Percentiles rank a stretch among this genome's conserved stretches.
Evolutionary conservation across 2,329 filamentous ascomycete genomes (phyloP).

Genomic region (Fusarium sp.): DNA sequence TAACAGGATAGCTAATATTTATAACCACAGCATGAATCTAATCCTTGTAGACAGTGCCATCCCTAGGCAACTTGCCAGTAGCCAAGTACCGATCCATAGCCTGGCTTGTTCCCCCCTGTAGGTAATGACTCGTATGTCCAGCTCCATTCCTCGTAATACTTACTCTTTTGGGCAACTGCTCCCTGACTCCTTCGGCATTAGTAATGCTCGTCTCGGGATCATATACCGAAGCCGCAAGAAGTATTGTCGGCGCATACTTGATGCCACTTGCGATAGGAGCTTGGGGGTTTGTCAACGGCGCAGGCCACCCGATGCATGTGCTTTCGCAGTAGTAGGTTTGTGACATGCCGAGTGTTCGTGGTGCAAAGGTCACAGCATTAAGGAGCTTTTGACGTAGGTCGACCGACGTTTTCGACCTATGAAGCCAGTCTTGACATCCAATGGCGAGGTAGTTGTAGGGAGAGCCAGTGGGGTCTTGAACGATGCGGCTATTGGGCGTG

Average conservation of each 20-base stretch:
- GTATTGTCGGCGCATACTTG: slow-evolving; percentile 23
- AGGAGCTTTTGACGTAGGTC: slow-evolving; percentile 32
- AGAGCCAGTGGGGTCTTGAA: slow-evolving; percentile 5
- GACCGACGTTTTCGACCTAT: slow-evolving; percentile 12
- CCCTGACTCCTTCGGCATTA: slow-evolving; percentile 36
- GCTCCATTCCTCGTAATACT: slow-evolving; percentile 42
- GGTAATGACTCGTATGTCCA: slow-evolving; percentile 41
- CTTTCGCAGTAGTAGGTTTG: slow-evolving; percentile 33
- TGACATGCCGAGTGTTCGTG: slow-evolving; percentile 32
- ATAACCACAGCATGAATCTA: not conserved
- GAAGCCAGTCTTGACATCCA: slow-evolving; percentile 43
- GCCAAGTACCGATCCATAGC: slow-evolving; percentile 38
- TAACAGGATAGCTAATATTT: too few relatives aligned
- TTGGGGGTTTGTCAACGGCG: slow-evolving; percentile 30
- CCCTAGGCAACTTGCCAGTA: slow-evolving; percentile 37
- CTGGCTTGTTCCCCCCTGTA: slow-evolving; percentile 37
- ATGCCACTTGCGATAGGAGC: slow-evolving; percentile 7
- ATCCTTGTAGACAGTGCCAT: slow-evolving; percentile 37
- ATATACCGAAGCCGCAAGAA: slow-evolving; percentile 33
- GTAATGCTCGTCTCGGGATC: slow-evolving; percentile 39
- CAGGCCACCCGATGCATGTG: slow-evolving; percentile 41
- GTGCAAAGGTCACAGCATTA: slow-evolving; percentile 22
- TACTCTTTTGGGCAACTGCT: slow-evolving; percentile 37
- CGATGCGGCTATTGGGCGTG: slow-evolving; percentile 1
- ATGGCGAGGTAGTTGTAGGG: slow-evolving; percentile 38